Percentiles rank a stretch among this genome's conserved stretches.
phyloP scores from a whole-genome alignment of 768 basidiomycete species.

The Trametes villosa region DNA sequence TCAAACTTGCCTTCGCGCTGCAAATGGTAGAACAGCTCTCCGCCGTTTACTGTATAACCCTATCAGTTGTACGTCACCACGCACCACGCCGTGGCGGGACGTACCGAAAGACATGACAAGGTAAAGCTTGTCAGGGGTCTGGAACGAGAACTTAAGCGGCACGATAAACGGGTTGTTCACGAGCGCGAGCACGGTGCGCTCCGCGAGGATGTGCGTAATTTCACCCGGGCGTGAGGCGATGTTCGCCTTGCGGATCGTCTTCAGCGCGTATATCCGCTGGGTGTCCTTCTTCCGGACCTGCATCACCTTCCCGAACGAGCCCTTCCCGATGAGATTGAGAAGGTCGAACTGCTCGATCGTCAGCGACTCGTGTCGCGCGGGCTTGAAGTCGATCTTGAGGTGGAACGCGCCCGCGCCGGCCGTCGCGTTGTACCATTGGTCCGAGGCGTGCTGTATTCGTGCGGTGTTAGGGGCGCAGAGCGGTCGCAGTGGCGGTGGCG shows the following conservation, averaged over 20 bases:
- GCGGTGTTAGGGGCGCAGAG: neutral
- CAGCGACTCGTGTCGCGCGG: conserved; percentile 77
- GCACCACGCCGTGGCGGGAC: conserved; percentile 32
- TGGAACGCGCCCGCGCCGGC: conserved; percentile 92
- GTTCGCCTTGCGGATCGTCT: conserved; percentile 97
- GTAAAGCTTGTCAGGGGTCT: conserved; percentile 96
- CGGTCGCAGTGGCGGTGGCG: neutral
- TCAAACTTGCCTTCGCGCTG: conserved; percentile 97
- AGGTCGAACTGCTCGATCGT: conserved; percentile 98
- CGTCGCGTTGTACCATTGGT: conserved; percentile 88
- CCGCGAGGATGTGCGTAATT: conserved; percentile 97
- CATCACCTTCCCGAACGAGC: conserved; percentile 99
- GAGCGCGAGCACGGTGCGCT: conserved; percentile 93
- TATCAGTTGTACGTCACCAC: neutral
- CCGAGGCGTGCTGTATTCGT: conserved; percentile 69
- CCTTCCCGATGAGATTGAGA: conserved; percentile 97
- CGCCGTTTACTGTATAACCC: conserved; percentile 78
- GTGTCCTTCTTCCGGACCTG: conserved; percentile 99
- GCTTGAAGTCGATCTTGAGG: conserved; percentile 93
- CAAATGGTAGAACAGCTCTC: conserved; percentile 96
- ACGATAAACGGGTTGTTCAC: conserved; percentile 99
- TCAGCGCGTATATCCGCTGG: conserved; percentile 94
- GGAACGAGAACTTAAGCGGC: conserved; percentile 98
- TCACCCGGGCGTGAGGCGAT: conserved; percentile 96
- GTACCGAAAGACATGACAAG: conserved; percentile 94